Evolutionary conservation across 805 yeast genomes (phyloP).

Genomic region (Metahyphopichia silvanorum): DNA sequence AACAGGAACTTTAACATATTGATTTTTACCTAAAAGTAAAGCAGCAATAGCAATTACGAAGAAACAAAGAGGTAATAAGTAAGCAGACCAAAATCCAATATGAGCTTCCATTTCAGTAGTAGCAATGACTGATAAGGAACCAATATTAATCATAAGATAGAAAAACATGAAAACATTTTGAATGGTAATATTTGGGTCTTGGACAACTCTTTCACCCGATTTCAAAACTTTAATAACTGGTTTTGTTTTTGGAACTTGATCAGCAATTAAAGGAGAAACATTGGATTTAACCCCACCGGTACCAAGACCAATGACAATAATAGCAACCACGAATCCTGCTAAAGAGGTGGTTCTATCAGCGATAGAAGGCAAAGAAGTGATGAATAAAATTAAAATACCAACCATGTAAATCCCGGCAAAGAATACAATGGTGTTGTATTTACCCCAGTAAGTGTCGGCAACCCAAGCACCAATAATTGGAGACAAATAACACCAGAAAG

Average conservation of each 20-base stretch:
- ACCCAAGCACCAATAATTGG: conserved; percentile 75
- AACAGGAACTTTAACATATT: conserved; percentile 58
- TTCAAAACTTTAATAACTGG: conserved; percentile 37
- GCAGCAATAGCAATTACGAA: conserved; percentile 52
- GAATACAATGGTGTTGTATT: conserved; percentile 62
- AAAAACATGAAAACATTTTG: conserved; percentile 75
- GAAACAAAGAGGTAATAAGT: conserved; percentile 62
- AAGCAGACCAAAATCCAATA: conserved; percentile 74
- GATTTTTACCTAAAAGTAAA: conserved; percentile 51
- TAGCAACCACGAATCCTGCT: conserved; percentile 59
- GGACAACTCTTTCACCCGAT: conserved; percentile 38
- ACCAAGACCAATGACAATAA: conserved; percentile 66
- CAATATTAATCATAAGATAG: conserved; percentile 73
- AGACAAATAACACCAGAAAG: conserved; percentile 79
- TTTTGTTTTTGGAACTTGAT: conserved; percentile 44
- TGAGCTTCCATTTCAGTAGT: conserved; percentile 69
- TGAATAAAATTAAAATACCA: conserved; percentile 62
- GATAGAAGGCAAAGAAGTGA: conserved; percentile 66
- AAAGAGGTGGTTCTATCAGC: conserved; percentile 48
- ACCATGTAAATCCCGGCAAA: conserved; percentile 57
- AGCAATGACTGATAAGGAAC: conserved; percentile 71
- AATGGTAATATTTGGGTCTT: conserved; percentile 66
- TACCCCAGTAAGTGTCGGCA: conserved; percentile 74
- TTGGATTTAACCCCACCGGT: conserved; percentile 82
- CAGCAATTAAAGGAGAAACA: conserved; percentile 72